Percentiles rank a stretch among this genome's conserved stretches.
Conservation (phyloP, 805 yeast genomes). For the Vanderwaltozyma tropicalis region DNA sequence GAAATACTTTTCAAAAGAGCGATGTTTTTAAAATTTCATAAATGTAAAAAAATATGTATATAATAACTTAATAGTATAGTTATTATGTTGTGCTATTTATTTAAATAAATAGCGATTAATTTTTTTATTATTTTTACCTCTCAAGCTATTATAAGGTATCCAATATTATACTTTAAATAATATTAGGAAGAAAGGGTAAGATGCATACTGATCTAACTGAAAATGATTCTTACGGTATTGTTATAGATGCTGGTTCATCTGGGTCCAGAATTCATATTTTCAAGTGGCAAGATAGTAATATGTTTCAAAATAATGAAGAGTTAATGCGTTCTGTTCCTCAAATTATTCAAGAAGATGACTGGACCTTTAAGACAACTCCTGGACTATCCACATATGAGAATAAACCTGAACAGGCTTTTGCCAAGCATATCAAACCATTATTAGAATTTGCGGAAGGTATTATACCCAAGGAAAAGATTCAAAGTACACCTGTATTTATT, state of each 20-base stretch:
- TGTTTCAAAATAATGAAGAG: conserved; percentile 5
- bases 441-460: conserved; percentile 58
- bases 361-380: conserved; percentile 69
- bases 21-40: too few relatives aligned
- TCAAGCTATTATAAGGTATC: too few relatives aligned
- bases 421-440: conserved; percentile 54
- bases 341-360: conserved; percentile 48
- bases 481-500: conserved; percentile 76
- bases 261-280: conserved; percentile 85
- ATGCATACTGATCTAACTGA: background rate
- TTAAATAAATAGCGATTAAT: too few relatives aligned
- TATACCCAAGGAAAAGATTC: conserved; percentile 52
- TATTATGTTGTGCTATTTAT: too few relatives aligned
- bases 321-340: conserved; percentile 53
- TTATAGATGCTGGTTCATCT: conserved; percentile 90
- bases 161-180: too few relatives aligned
- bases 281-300: conserved; percentile 42
- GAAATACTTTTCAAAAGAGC: too few relatives aligned
- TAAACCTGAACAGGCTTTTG: conserved; percentile 51
- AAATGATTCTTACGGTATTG: conserved; percentile 60
- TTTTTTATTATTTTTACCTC: too few relatives aligned
- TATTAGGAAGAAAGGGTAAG: too few relatives aligned
- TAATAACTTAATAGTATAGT: too few relatives aligned
- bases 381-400: conserved; percentile 69
- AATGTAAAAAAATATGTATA: too few relatives aligned